Conservation (phyloP, 352 stramenopile genomes). For the Globisporangium splendens region DNA sequence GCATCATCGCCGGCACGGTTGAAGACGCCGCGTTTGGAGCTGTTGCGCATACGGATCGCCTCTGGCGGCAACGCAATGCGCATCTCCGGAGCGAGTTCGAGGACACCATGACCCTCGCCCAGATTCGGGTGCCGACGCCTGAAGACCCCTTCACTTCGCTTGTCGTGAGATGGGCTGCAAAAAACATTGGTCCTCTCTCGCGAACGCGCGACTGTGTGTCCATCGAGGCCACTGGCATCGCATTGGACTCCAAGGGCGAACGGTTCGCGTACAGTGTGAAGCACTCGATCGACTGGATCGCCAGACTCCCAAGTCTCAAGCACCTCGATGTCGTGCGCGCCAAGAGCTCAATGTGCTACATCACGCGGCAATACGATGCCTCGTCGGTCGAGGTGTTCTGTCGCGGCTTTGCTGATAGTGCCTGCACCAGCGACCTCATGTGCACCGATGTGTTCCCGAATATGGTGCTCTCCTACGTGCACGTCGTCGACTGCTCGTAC, state of each 20-base stretch:
- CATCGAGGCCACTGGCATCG: conserved; percentile 19
- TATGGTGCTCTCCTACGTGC: background rate
- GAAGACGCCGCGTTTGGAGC: too few species aligned
- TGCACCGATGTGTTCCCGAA: background rate
- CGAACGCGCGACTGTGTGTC: conserved; percentile 32
- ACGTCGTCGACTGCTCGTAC: conserved; percentile 3
- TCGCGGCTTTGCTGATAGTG: background rate
- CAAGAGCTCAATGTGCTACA: background rate
- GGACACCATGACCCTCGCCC: too few species aligned
- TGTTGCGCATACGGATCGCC: too few species aligned
- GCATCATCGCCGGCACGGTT: too few species aligned
- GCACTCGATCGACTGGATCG: conserved; percentile 3
- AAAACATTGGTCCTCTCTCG: conserved; percentile 24
- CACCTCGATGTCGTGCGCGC: conserved; percentile 33
- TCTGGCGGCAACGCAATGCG: too few species aligned
- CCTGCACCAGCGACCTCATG: background rate
- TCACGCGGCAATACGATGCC: background rate
- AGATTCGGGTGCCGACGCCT: conserved; percentile 29
- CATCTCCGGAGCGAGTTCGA: too few species aligned
- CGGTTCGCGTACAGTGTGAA: background rate
- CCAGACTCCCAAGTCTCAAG: conserved; percentile 9
- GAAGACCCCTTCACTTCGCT: conserved; percentile 41
- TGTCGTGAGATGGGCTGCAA: conserved; percentile 34
- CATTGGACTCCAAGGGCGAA: background rate
- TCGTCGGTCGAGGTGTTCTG: conserved; percentile 4